Conservation (phyloP, 2,329 filamentous ascomycete genomes). For the Epichloe gansuensis region DNA sequence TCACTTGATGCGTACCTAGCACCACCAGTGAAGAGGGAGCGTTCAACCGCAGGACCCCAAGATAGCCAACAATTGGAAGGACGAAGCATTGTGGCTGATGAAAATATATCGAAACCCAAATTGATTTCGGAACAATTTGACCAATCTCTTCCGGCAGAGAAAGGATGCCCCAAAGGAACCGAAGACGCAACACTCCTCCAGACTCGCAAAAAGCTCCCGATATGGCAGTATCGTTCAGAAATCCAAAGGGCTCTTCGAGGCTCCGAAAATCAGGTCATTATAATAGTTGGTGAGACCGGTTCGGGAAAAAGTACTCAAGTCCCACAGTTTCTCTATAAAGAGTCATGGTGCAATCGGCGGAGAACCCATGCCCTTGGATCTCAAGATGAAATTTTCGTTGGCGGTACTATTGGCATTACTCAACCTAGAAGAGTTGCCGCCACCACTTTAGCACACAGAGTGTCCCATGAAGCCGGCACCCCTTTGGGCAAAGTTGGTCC, state of each 20-base stretch:
- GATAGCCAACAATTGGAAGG: not conserved
- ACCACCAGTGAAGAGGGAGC: slow-evolving; percentile 11
- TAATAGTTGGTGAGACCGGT: slow-evolving; percentile 87
- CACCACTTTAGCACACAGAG: slow-evolving; percentile 76
- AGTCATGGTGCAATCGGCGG: slow-evolving; percentile 63
- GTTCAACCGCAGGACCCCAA: not conserved
- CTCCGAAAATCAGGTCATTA: slow-evolving; percentile 54
- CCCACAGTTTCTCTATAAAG: slow-evolving; percentile 70
- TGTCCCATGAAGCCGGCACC: slow-evolving; percentile 61
- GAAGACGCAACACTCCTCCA: slow-evolving; percentile 25
- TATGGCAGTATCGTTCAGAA: slow-evolving; percentile 60
- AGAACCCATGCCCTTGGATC: slow-evolving; percentile 34
- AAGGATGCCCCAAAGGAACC: slow-evolving; percentile 7
- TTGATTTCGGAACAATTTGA: not conserved
- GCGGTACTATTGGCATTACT: slow-evolving; percentile 81
- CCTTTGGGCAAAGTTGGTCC: slow-evolving; percentile 30
- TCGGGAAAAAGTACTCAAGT: slow-evolving; percentile 96
- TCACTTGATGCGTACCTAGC: slow-evolving; percentile 37
- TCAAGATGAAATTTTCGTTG: slow-evolving; percentile 38
- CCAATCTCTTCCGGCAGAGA: not conserved
- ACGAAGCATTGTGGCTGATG: not conserved
- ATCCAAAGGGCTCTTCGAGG: slow-evolving; percentile 51
- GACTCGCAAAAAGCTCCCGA: slow-evolving; percentile 58
- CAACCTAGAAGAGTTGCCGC: slow-evolving; percentile 90
- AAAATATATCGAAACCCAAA: not conserved